These are phyloP conservation scores for Lantana camara DNA, from an alignment of 257 asterid species.

Conservation along the genomic window DNA sequence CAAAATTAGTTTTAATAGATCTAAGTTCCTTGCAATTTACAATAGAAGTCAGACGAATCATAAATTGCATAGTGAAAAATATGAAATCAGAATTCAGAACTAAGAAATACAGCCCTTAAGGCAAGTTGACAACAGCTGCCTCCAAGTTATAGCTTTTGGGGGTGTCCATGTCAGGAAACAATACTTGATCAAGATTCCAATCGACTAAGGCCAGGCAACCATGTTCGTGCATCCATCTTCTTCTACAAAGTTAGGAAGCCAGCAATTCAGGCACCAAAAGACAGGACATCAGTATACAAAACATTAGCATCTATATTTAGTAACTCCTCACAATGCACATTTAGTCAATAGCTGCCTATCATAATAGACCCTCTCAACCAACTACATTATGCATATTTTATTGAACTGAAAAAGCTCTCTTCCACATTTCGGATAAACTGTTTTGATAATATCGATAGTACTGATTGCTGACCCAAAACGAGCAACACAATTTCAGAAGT, in stretches of 20 bases:
- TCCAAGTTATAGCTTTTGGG: conserved; percentile 25
- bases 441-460: too few species aligned
- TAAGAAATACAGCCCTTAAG: conserved; percentile 24
- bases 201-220: conserved; percentile 16
- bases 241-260: conserved; percentile 19
- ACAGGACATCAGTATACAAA: conserved; percentile 4
- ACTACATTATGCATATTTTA: not conserved
- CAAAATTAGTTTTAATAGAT: too few species aligned
- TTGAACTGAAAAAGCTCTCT: too few species aligned
- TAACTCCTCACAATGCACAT: too few species aligned
- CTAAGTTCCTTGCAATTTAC: conserved; percentile 30
- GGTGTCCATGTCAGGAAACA: too few species aligned
- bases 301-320: too few species aligned
- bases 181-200: conserved; percentile 27
- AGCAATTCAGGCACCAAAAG: conserved; percentile 7
- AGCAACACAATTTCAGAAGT: too few species aligned
- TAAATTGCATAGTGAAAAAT: conserved; percentile 22
- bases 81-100: not conserved
- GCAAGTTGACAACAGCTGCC: conserved; percentile 30
- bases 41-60: conserved; percentile 22
- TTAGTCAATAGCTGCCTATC: too few species aligned
- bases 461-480: too few species aligned
- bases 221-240: conserved; percentile 7
- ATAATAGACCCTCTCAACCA: too few species aligned
- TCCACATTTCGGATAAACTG: too few species aligned